Percentiles rank a stretch among this genome's conserved stretches.
These are phyloP conservation scores for Huntiella decipiens DNA, from an alignment of 2,329 filamentous ascomycete genomes.

Conservation along the genomic window DNA sequence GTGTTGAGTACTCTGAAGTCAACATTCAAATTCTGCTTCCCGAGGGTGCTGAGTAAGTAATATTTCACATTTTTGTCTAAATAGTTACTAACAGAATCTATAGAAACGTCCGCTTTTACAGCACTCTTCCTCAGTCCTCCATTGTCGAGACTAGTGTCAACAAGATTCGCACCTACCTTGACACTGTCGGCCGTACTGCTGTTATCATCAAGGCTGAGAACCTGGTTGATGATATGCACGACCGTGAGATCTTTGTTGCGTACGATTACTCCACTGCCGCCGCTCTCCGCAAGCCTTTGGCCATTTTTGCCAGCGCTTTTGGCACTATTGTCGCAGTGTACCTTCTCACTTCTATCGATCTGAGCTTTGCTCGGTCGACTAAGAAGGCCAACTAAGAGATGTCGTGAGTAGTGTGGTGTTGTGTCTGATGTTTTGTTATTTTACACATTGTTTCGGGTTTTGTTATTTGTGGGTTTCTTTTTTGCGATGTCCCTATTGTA, in stretches of 20 bases:
- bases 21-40: conserved; percentile 70
- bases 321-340: conserved; percentile 58
- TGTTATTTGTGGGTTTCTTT: too few species aligned
- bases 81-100: conserved; percentile 13
- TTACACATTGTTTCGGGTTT: too few species aligned
- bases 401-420: too few species aligned
- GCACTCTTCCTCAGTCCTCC: conserved; percentile 45
- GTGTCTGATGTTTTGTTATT: too few species aligned
- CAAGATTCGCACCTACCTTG: conserved; percentile 77
- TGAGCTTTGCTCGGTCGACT: conserved; percentile 41
- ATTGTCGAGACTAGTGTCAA: conserved; percentile 39
- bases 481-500: too few species aligned
- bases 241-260: conserved; percentile 64
- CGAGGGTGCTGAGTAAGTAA: conserved; percentile 65
- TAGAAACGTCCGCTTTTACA: conserved; percentile 64
- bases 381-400: conserved; percentile 8
- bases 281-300: conserved; percentile 66
- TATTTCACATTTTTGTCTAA: background rate
- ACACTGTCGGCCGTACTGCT: conserved; percentile 73
- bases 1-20: conserved; percentile 67
- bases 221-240: conserved; percentile 75
- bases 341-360: conserved; percentile 58
- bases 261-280: conserved; percentile 68
- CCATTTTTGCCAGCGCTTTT: conserved; percentile 56
- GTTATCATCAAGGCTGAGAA: conserved; percentile 68